These are phyloP conservation scores for Stagonosporopsis rhizophila DNA, from an alignment of 2,329 filamentous ascomycete species.

Conservation along the genomic window DNA sequence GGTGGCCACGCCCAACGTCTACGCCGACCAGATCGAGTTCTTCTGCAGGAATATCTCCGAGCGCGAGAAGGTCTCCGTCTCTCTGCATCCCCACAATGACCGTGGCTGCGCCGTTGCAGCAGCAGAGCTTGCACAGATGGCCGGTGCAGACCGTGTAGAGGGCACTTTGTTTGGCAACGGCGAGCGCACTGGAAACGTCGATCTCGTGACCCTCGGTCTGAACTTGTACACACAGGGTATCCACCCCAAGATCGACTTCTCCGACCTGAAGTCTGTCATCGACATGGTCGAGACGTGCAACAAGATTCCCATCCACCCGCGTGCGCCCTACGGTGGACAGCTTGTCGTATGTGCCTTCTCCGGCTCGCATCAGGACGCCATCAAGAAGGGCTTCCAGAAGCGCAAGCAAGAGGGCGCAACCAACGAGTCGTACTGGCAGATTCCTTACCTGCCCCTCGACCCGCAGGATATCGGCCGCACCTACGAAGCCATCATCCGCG, in stretches of 20 bases:
- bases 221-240: constrained; percentile 97
- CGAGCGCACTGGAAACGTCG: constrained; percentile 93
- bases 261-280: constrained; percentile 84
- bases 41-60: constrained; percentile 88
- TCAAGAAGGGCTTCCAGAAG: constrained; percentile 83
- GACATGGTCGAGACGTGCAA: constrained; percentile 90
- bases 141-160: constrained; percentile 91
- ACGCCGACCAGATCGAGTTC: constrained; percentile 95
- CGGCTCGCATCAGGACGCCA: constrained; percentile 92
- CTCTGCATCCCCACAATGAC: constrained; percentile 94
- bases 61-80: constrained; percentile 85
- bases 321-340: constrained; percentile 88
- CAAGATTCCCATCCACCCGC: constrained; percentile 91
- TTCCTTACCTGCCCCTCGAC: constrained; percentile 93
- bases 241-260: constrained; percentile 86
- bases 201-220: constrained; percentile 88
- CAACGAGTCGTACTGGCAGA: constrained; percentile 75
- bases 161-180: constrained; percentile 95
- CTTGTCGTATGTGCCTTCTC: constrained; percentile 93
- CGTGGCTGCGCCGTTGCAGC: constrained; percentile 88
- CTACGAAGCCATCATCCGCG: constrained; percentile 97
- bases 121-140: constrained; percentile 94
- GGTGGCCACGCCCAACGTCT: constrained; percentile 92
- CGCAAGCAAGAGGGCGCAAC: constrained; percentile 67
- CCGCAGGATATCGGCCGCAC: constrained; percentile 91